Base-by-base conservation (phyloP, 495 filamentous ascomycete genomes). In the Penicillium fimorum region DNA sequence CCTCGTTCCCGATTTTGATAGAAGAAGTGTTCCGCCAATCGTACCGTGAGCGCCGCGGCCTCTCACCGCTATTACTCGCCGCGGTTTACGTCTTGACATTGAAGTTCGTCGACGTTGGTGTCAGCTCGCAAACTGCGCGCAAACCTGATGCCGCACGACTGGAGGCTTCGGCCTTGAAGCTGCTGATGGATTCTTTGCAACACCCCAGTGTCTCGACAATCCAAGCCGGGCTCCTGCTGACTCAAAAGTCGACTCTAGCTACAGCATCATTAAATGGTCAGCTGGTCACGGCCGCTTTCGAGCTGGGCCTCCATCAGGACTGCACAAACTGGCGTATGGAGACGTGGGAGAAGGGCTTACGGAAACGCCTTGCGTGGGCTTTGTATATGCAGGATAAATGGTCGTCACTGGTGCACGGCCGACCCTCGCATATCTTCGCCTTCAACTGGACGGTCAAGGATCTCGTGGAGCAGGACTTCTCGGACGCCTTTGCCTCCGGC, bases 181-280 rank as follows among this genome's bases (percentile, higher is more conserved):
- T 88, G 30, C 76, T 96, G 45, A 83, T 82, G 3, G 84, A 89
- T 53, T 89, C 90, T 44, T 84, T 96, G 71, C 86, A 88, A 53
- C 79, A 87, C 58, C 90, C 94, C 3, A 96, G 93, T 58, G 80
- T 97, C n/a, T 92, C 93, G 15, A 94, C 92, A 3, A 83, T 98
- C 29, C 94, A 98, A 69, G 92, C 91, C 4, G 94, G 93, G 10
- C 74, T 98, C 46, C 71, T 98, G 35, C 80, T 98, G 20, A 87
- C 93, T 58, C 92, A 98, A 63, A 84, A 91, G 40, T 91, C 92
- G 17, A 89, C 92, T 44, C 81, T 92, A 2, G 89, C 92, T 60
- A 89, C 92, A 25, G 90, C 91, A 76, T 87, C 89, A 2, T 76
- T 95, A 55, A 97, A 92, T 15, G 88, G 90, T 0, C 92, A 97